phyloP scores from a whole-genome alignment of 164 flowering plant species.

The Tetrastigma voinierianum region DNA sequence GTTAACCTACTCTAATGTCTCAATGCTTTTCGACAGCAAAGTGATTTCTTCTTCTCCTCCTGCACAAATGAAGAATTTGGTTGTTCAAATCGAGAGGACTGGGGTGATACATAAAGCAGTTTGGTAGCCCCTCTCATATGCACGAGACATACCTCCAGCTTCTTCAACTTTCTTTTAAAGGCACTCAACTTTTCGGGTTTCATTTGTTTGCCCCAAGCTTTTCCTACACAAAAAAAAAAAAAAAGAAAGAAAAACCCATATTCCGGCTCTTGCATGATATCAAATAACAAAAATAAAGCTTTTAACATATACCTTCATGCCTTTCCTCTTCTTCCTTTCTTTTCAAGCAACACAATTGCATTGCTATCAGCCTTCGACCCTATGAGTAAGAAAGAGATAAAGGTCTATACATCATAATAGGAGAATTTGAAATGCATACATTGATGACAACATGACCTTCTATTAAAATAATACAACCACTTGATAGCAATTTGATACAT shows the following conservation, averaged over 20 bases:
- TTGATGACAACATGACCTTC: not conserved
- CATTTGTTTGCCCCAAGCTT: no score
- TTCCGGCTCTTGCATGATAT: no score
- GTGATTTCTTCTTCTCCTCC: constrained; percentile 67
- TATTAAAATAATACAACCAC: no score
- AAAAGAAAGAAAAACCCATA: no score
- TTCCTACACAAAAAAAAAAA: no score
- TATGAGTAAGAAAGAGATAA: not conserved
- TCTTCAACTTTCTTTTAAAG: constrained; percentile 66
- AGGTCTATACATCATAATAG: not conserved
- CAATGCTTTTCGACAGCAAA: constrained; percentile 49
- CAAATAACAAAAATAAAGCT: no score
- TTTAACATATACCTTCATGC: no score
- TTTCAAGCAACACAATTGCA: constrained; percentile 42
- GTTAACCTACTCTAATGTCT: constrained; percentile 57
- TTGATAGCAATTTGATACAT: no score
- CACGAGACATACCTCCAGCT: constrained; percentile 53
- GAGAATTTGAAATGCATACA: not conserved
- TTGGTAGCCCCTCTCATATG: not conserved
- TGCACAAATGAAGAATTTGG: constrained; percentile 19
- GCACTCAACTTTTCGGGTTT: no score
- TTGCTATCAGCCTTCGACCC: constrained; percentile 44
- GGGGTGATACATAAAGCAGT: not conserved
- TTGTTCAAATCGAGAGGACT: not conserved
- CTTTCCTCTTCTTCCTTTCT: constrained; percentile 40